Base-by-base conservation (phyloP, 352 stramenopile species). In the Phytophthora macrochlamydospora region DNA sequence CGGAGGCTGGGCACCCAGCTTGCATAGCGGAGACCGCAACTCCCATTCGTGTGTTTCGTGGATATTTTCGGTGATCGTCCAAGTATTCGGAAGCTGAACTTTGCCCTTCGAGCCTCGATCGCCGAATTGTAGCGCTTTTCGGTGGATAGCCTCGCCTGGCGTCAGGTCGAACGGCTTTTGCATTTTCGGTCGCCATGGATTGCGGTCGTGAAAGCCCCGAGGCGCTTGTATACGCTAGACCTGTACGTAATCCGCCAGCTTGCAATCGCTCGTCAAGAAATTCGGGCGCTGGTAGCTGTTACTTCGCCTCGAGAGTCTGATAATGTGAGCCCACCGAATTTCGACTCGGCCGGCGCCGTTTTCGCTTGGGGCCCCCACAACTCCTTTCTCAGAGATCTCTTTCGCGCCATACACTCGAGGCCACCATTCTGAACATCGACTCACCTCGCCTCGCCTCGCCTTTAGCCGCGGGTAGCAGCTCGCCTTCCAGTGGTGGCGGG, bases 101-200 rank as follows among this genome's bases (percentile, higher is more conserved):
- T 68, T 49, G 13, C 32, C 48, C 49, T 24, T 40, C 29, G 51
- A 67, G 51, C 51, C 55, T 31, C 51, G 4, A 59, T 38, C 52
- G 24, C 29, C 18, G 48, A 18, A 37, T 56, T 24, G 50, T 59
- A 51, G 58, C 42, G 53, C 44, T 37, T 65, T 65, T 71, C 64
- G 64, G 58, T 72, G 64, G 65, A 72, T 68, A 72, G 65, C 58
- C 58, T 63, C 58, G 42, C 46, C 46, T 71, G 14, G 59, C 64
- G 64, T 71, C 64, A 59, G 65, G 35, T 72, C 58, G 58, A 63
- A 67, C 56, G 32, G 51, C 56, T 59, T n/a, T 43, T 37, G n/a
- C 45, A 2, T 42, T 31, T 14, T 24, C 38, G 12, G 13, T 11
- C 35, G 6, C 9, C 35, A 11, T 40, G 35, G 51, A 71, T 67